phyloP scores from a whole-genome alignment of 108 stramenopile species.

The Seminavis robusta region DNA sequence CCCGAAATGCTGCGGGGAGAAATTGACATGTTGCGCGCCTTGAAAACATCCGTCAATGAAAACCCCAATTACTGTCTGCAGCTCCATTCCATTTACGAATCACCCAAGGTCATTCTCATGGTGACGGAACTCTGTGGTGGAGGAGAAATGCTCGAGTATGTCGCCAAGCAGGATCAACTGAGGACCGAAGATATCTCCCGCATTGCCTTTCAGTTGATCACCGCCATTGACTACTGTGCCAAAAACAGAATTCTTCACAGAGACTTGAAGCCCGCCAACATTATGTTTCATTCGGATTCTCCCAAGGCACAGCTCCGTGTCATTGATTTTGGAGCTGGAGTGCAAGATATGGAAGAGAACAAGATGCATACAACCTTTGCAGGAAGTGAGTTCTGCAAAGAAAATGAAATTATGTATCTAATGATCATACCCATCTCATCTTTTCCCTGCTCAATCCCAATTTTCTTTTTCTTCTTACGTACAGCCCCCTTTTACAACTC shows the following conservation, averaged over 20 bases:
- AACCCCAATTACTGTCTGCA: constrained; percentile 52
- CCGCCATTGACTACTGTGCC: constrained; percentile 74
- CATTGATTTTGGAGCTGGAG: constrained; percentile 84
- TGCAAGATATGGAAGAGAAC: constrained; percentile 21
- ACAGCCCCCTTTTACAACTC: constrained; percentile 88
- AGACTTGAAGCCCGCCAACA: constrained; percentile 50
- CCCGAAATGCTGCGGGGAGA: constrained; percentile 57
- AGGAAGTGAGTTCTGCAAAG: constrained; percentile 65
- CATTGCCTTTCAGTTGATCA: constrained; percentile 69
- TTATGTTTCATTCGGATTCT: constrained; percentile 57
- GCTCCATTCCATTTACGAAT: constrained; percentile 65
- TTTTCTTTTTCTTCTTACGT: too few relatives aligned
- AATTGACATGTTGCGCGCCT: constrained; percentile 61
- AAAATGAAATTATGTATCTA: too few relatives aligned
- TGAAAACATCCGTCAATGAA: too few relatives aligned
- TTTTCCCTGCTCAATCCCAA: too few relatives aligned
- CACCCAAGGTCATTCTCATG: constrained; percentile 45
- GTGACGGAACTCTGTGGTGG: constrained; percentile 78
- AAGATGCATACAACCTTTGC: constrained; percentile 77
- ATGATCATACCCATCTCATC: too few relatives aligned
- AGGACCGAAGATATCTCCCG: constrained; percentile 82
- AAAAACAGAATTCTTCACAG: constrained; percentile 77
- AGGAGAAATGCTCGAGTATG: constrained; percentile 83
- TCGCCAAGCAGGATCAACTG: constrained; percentile 46
- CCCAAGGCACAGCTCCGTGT: constrained; percentile 58